A percentile compares a stretch with the other conserved stretches of the same genome.
phyloP scores from a whole-genome alignment of 129 eudicot species.

The Erigeron canadensis region DNA sequence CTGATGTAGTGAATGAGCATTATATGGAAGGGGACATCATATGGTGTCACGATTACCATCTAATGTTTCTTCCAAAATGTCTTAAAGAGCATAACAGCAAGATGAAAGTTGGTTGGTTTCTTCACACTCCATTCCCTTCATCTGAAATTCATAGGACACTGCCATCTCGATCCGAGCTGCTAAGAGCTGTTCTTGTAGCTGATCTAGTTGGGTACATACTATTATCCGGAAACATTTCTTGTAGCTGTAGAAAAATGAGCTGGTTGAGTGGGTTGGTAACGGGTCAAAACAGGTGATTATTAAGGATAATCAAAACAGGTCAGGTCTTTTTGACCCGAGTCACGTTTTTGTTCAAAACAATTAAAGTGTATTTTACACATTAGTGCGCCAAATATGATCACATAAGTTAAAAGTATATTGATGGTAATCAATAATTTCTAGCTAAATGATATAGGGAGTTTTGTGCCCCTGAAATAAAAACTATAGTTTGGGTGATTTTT shows the following conservation, averaged over 20 bases:
- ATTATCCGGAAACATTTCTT: background rate
- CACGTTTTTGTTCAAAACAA: background rate
- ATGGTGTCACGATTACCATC: slow-evolving; percentile 93
- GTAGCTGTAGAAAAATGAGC: background rate
- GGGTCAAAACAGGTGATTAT: background rate
- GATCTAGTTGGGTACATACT: slow-evolving; percentile 73
- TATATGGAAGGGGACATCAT: slow-evolving; percentile 77
- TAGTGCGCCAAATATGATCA: background rate
- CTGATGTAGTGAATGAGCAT: slow-evolving; percentile 71
- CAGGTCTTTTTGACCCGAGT: background rate
- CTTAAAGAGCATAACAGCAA: slow-evolving; percentile 51
- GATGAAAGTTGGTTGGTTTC: slow-evolving; percentile 93
- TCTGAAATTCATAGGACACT: slow-evolving; percentile 76
- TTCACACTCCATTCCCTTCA: slow-evolving; percentile 92
- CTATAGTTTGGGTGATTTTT: background rate
- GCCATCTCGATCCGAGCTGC: slow-evolving; percentile 77
- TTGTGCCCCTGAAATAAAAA: background rate
- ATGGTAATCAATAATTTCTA: background rate
- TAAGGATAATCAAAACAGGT: background rate
- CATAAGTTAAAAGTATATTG: background rate
- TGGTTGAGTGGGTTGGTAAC: background rate
- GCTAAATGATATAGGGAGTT: background rate
- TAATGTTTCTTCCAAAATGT: slow-evolving; percentile 79
- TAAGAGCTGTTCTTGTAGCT: slow-evolving; percentile 81
- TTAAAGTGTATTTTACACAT: too few species aligned